Evolutionary conservation across 495 filamentous ascomycete genomes (phyloP).

Genomic region (Penicillium atrosanguineum): DNA sequence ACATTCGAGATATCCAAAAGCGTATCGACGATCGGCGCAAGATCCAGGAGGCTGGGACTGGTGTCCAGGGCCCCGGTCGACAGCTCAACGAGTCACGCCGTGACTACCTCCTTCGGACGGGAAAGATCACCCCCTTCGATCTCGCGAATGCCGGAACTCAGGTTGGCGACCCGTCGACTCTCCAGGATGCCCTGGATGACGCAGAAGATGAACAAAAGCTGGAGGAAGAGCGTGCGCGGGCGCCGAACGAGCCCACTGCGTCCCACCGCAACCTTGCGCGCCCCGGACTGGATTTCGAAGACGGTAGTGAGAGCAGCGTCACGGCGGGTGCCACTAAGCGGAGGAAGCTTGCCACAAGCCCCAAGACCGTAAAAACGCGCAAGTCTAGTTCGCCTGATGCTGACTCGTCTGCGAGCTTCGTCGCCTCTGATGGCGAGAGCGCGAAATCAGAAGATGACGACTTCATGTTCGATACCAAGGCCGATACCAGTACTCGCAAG

Average conservation of each 20-base stretch:
- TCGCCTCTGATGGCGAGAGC: conserved; percentile 32
- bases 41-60: conserved; percentile 40
- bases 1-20: conserved; percentile 65
- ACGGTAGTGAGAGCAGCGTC: conserved; percentile 26
- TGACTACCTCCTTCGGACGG: conserved; percentile 89
- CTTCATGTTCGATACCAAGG: conserved; percentile 31
- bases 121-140: conserved; percentile 95
- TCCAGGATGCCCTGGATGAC: conserved; percentile 71
- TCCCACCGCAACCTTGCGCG: conserved; percentile 80
- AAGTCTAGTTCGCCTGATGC: conserved; percentile 38
- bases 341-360: conserved; percentile 27
- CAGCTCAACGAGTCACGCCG: conserved; percentile 77
- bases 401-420: conserved; percentile 40
- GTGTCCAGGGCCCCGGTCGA: conserved; percentile 49
- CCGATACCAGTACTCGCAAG: conserved; percentile 32
- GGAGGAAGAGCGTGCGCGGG: conserved; percentile 48
- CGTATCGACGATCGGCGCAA: conserved; percentile 73
- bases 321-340: conserved; percentile 39
- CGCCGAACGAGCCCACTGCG: conserved; percentile 42
- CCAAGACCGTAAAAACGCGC: conserved; percentile 8
- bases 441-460: conserved; percentile 37
- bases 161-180: conserved; percentile 55
- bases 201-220: conserved; percentile 68
- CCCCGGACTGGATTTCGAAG: conserved; percentile 71
- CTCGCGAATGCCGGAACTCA: conserved; percentile 56